A percentile compares a stretch with the other conserved stretches of the same genome.
Evolutionary conservation across 192 early-diverging fungal species (phyloP).

Genomic region (Podochytrium sp.): DNA sequence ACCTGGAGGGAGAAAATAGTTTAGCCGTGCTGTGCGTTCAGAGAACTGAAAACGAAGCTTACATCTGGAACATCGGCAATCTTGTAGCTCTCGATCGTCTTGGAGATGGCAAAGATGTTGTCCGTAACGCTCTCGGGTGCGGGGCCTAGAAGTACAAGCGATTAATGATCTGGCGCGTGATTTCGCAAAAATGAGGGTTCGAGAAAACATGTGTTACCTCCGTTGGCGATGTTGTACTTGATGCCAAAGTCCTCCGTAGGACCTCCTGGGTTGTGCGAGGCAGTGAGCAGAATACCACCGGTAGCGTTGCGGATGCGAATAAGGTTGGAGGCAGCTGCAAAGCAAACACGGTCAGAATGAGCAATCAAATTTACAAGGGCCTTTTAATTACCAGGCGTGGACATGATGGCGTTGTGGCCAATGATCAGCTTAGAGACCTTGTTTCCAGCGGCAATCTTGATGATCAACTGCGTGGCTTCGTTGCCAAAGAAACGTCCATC

Average conservation of each 20-base stretch:
- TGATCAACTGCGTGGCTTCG: constrained; percentile 87
- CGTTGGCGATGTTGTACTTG: constrained; percentile 97
- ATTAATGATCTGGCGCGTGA: too few relatives aligned
- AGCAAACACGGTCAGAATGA: background rate
- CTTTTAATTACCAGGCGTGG: constrained; percentile 76
- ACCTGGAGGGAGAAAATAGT: constrained; percentile 44
- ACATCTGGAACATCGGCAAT: constrained; percentile 66
- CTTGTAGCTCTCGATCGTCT: constrained; percentile 70
- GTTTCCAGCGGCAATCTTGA: constrained; percentile 83
- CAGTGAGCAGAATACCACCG: constrained; percentile 95
- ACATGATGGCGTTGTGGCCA: constrained; percentile 90
- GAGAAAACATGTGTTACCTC: constrained; percentile 51
- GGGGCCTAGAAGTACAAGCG: constrained; percentile 64
- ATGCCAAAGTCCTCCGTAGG: constrained; percentile 98
- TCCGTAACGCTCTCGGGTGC: constrained; percentile 96
- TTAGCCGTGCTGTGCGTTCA: background rate
- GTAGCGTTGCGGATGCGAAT: constrained; percentile 88
- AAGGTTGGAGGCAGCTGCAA: constrained; percentile 82
- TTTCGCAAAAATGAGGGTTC: background rate
- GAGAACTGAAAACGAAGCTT: background rate
- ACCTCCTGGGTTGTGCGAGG: constrained; percentile 98
- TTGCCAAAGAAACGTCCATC: constrained; percentile 91
- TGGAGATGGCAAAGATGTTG: constrained; percentile 84
- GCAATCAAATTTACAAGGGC: too few relatives aligned
- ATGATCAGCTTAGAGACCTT: constrained; percentile 84